Percentiles rank a stretch among this genome's conserved stretches.
Evolutionary conservation across 1,284 basidiomycete species (phyloP).

Genomic region (Sanguinoderma infundibulare): DNA sequence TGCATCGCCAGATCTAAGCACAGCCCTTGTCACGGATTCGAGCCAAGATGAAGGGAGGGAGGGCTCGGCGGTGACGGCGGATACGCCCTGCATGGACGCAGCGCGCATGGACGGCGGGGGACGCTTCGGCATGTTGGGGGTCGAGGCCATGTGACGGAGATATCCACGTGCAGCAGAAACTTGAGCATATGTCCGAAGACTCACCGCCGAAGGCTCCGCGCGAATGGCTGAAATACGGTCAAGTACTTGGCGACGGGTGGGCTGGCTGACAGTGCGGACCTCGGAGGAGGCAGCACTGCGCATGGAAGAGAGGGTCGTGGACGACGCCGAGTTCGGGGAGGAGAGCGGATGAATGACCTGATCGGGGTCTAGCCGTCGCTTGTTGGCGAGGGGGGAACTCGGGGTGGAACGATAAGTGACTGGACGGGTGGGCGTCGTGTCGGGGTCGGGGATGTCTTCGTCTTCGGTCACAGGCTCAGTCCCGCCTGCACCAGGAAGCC

Average conservation of each 20-base stretch:
- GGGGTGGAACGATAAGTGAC: constrained; percentile 32
- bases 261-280: constrained; percentile 25
- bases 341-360: constrained; percentile 15
- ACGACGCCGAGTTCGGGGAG: constrained; percentile 23
- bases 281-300: constrained; percentile 19
- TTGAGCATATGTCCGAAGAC: constrained; percentile 36
- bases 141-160: constrained; percentile 71
- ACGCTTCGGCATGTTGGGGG: constrained; percentile 51
- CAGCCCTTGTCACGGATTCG: constrained; percentile 62
- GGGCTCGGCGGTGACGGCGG: constrained; percentile 11
- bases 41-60: constrained; percentile 65
- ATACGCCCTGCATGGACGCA: constrained; percentile 19
- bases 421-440: constrained; percentile 4
- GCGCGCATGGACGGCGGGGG: constrained; percentile 13
- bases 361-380: constrained; percentile 18
- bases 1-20: constrained; percentile 48
- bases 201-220: constrained; percentile 33
- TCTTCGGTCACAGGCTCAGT: constrained; percentile 20
- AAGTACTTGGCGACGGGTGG: constrained; percentile 21
- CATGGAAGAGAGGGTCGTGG: constrained; percentile 26
- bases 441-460: constrained; percentile 5
- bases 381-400: constrained; percentile 39
- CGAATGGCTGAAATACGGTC: constrained; percentile 26
- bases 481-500: constrained; percentile 42
- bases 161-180: constrained; percentile 61